Conservation (phyloP, 2,329 filamentous ascomycete species). For the Cordyceps javanica region DNA sequence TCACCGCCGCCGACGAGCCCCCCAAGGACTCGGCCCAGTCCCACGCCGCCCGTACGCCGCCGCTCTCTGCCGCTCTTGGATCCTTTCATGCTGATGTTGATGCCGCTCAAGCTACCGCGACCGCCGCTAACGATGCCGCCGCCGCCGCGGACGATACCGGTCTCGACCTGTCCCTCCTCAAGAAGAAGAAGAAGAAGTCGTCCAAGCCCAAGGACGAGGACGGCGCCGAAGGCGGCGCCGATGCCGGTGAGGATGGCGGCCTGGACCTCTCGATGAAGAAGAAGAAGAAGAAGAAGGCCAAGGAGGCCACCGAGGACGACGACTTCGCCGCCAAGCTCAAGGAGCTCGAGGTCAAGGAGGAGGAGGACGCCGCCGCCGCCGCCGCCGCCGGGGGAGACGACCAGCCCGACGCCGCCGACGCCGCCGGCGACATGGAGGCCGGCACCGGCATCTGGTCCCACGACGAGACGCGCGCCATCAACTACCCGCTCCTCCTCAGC, state of each 20-base stretch:
- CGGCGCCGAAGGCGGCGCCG: constrained; percentile 35
- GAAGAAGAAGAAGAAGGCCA: constrained; percentile 56
- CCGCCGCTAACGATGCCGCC: constrained; percentile 29
- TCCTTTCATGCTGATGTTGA: constrained; percentile 45
- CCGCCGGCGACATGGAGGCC: constrained; percentile 73
- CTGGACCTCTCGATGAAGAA: constrained; percentile 60
- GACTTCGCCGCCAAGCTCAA: constrained; percentile 56
- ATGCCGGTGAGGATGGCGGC: constrained; percentile 40
- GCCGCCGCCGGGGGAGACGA: constrained; percentile 49
- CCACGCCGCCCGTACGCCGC: constrained; percentile 64
- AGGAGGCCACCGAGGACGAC: constrained; percentile 56
- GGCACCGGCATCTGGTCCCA: constrained; percentile 90
- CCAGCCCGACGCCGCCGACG: constrained; percentile 42
- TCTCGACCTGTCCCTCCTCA: constrained; percentile 59
- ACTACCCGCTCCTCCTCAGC: constrained; percentile 76
- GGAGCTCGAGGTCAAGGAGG: constrained; percentile 60
- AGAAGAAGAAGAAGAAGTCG: constrained; percentile 75
- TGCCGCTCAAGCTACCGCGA: constrained; percentile 33
- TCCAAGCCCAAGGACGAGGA: constrained; percentile 40
- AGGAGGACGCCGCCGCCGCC: constrained; percentile 42
- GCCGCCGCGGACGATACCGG: constrained; percentile 44
- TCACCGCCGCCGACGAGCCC: constrained; percentile 65
- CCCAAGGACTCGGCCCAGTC: constrained; percentile 72
- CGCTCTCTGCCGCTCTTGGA: constrained; percentile 47
- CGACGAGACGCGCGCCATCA: constrained; percentile 69